Evolutionary conservation across 208 protist genomes (phyloP).

Genomic region (Kentomonas sorsogonicus): DNA sequence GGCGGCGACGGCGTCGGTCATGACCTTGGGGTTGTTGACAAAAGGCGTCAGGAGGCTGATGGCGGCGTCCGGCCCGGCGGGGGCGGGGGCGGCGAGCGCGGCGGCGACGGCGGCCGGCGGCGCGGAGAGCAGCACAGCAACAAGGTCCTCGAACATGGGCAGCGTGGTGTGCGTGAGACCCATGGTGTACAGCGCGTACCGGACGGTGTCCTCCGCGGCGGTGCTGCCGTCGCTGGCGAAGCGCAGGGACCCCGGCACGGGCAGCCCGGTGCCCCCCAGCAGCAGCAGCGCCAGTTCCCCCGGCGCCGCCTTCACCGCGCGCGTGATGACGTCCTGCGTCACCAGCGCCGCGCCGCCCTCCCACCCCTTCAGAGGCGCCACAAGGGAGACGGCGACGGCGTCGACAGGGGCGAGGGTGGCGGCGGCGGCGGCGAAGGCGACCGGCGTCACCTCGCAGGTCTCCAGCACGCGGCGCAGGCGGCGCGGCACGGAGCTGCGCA

Average conservation of each 20-base stretch:
- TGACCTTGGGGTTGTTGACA: slow-evolving; percentile 55
- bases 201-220: slow-evolving; percentile 40
- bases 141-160: slow-evolving; percentile 42
- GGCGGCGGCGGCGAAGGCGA: slow-evolving; percentile 6
- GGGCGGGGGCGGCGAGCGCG: slow-evolving; percentile 26
- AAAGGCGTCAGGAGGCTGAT: slow-evolving; percentile 62
- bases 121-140: slow-evolving; percentile 39
- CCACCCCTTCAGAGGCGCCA: slow-evolving; percentile 13
- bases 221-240: too few relatives aligned
- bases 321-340: slow-evolving; percentile 44
- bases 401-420: slow-evolving; percentile 26
- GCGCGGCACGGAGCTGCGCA: slow-evolving; percentile 28
- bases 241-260: slow-evolving; percentile 29
- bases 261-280: slow-evolving; percentile 30
- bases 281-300: slow-evolving; percentile 26
- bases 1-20: slow-evolving; percentile 38
- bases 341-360: slow-evolving; percentile 19
- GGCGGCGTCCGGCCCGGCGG: slow-evolving; percentile 57
- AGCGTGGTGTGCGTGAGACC: slow-evolving; percentile 43
- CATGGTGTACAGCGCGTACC: slow-evolving; percentile 67
- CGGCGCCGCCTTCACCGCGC: slow-evolving; percentile 46
- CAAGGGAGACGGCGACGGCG: slow-evolving; percentile 26
- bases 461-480: slow-evolving; percentile 40
- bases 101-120: slow-evolving; percentile 23
- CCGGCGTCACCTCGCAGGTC: too few relatives aligned